Evolutionary conservation across 2,329 filamentous ascomycete genomes (phyloP).

Genomic region (Neonectria faginata): DNA sequence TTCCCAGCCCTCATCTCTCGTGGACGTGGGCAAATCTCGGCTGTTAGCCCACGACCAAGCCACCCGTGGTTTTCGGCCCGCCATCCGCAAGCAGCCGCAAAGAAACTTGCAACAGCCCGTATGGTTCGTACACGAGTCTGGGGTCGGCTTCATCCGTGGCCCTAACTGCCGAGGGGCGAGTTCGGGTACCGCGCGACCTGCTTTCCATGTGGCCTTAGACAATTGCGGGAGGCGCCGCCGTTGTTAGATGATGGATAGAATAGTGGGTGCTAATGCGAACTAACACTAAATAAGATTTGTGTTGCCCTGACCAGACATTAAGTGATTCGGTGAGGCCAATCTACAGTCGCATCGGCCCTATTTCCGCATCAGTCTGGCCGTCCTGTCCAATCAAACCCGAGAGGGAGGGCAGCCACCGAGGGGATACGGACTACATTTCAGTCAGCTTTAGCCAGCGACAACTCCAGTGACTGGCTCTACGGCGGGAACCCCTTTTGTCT

Average conservation of each 20-base stretch:
- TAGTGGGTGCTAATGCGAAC: not conserved
- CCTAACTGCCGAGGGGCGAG: constrained; percentile 26
- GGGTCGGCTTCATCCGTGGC: constrained; percentile 3
- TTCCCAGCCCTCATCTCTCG: not conserved
- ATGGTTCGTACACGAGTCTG: not conserved
- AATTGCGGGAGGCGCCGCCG: constrained; percentile 9
- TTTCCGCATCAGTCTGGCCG: constrained; percentile 19
- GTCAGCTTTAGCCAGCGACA: not conserved
- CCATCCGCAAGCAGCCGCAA: constrained; percentile 33
- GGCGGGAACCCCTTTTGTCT: not conserved
- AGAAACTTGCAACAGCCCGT: not conserved
- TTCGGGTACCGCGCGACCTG: constrained; percentile 13
- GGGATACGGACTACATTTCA: too few species aligned
- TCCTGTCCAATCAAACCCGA: not conserved
- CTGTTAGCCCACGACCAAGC: constrained; percentile 7
- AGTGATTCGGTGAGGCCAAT: constrained; percentile 5
- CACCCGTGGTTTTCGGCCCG: constrained; percentile 32
- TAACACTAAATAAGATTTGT: not conserved
- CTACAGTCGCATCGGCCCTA: constrained; percentile 21
- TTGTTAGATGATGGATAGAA: not conserved
- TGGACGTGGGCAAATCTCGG: constrained; percentile 20
- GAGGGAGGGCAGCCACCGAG: too few species aligned
- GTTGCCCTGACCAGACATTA: not conserved
- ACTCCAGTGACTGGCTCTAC: not conserved
- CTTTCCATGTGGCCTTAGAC: constrained; percentile 17